These are phyloP conservation scores for Scheffersomyces coipomensis DNA, from an alignment of 805 yeast species.

Conservation along the genomic window DNA sequence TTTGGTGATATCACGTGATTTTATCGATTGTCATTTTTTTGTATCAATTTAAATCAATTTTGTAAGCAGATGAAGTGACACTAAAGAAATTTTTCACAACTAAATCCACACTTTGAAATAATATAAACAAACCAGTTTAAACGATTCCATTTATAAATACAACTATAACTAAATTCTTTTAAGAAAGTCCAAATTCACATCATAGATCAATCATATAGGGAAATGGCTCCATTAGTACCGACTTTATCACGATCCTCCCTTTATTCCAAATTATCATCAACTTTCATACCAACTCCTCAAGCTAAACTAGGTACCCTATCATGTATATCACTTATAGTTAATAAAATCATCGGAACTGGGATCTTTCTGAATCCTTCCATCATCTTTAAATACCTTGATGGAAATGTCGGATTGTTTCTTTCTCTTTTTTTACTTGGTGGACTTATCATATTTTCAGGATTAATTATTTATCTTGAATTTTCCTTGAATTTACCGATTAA, in stretches of 20 bases:
- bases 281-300: not conserved
- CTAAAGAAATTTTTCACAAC: too few relatives aligned
- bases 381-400: conserved; percentile 36
- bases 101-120: too few relatives aligned
- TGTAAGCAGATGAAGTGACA: too few relatives aligned
- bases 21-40: too few relatives aligned
- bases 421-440: conserved; percentile 36
- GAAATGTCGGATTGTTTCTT: conserved; percentile 35
- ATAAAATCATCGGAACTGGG: conserved; percentile 45
- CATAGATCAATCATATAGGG: too few relatives aligned
- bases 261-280: not conserved
- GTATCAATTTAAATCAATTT: too few relatives aligned
- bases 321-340: conserved; percentile 40
- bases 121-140: too few relatives aligned
- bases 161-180: too few relatives aligned
- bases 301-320: conserved; percentile 18
- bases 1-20: too few relatives aligned
- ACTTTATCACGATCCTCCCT: not conserved
- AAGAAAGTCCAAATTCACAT: not conserved
- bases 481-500: conserved; percentile 38
- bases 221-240: not conserved
- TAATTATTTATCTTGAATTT: conserved; percentile 39
- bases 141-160: too few relatives aligned
- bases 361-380: conserved; percentile 42
- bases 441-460: conserved; percentile 34